These are phyloP conservation scores for Laetiporus sulphureus DNA, from an alignment of 1,284 basidiomycete species.

Conservation along the genomic window DNA sequence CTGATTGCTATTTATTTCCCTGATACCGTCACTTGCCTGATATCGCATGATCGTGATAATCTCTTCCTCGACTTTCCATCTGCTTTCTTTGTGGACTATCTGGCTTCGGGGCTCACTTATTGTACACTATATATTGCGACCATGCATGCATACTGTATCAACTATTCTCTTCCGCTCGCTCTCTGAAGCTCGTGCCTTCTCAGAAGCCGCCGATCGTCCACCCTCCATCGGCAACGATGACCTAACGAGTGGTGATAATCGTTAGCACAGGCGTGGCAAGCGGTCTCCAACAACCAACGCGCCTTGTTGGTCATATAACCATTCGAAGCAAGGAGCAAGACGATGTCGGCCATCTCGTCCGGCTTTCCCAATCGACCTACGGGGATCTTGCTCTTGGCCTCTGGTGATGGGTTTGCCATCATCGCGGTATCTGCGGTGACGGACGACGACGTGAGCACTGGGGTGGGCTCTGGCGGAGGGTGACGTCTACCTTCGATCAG, in stretches of 20 bases:
- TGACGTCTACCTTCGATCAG: conserved; percentile 35
- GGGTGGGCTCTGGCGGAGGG: not conserved
- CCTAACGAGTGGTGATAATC: conserved; percentile 8
- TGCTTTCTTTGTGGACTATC: too few species aligned
- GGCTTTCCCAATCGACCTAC: conserved; percentile 44
- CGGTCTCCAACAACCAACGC: conserved; percentile 6
- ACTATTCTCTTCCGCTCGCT: not conserved
- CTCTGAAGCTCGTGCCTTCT: not conserved
- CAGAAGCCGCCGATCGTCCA: conserved; percentile 22
- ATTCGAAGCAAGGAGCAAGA: conserved; percentile 42
- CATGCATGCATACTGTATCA: conserved; percentile 6
- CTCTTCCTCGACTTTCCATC: too few species aligned
- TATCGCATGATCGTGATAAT: not conserved
- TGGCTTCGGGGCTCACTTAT: conserved; percentile 1
- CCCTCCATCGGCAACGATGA: conserved; percentile 25
- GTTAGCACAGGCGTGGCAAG: not conserved
- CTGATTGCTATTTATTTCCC: not conserved
- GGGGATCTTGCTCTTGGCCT: conserved; percentile 36
- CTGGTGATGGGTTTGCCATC: conserved; percentile 33
- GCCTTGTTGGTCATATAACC: conserved; percentile 54
- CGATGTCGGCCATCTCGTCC: conserved; percentile 43
- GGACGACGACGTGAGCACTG: conserved; percentile 1
- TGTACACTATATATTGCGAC: conserved; percentile 3
- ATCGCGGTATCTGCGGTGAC: conserved; percentile 34
- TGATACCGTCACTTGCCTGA: not conserved